Percentiles rank a stretch among this genome's conserved stretches.
Evolutionary conservation across 225 moss, liverwort and hornwort genomes (phyloP).

Genomic region (Ulota crispa): DNA sequence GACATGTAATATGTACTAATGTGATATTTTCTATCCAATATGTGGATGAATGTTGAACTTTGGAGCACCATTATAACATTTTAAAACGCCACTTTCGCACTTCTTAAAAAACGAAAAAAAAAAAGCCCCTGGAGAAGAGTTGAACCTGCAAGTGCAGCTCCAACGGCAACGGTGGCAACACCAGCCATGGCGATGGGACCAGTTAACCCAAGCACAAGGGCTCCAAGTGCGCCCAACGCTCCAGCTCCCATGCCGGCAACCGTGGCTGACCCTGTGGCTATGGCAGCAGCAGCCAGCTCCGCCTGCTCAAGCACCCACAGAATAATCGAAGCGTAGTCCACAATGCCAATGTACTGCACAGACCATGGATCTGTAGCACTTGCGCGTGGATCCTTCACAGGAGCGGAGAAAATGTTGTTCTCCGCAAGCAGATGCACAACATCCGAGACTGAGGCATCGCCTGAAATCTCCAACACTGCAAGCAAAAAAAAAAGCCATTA

Average conservation of each 20-base stretch:
- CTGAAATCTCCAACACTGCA: slow-evolving; percentile 69
- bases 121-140: no score
- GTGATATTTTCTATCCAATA: no score
- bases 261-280: slow-evolving; percentile 62
- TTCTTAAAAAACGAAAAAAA: no score
- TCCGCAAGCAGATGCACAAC: slow-evolving; percentile 61
- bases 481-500: neutral
- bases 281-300: slow-evolving; percentile 65
- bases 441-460: slow-evolving; percentile 61
- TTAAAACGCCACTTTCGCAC: no score
- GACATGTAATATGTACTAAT: no score
- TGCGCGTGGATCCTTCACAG: slow-evolving; percentile 53
- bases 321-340: slow-evolving; percentile 64
- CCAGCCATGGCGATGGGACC: slow-evolving; percentile 68
- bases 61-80: no score
- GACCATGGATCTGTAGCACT: slow-evolving; percentile 47
- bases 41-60: no score
- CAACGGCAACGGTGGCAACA: slow-evolving; percentile 63
- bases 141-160: slow-evolving; percentile 64
- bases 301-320: slow-evolving; percentile 76
- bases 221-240: slow-evolving; percentile 65
- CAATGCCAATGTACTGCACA: slow-evolving; percentile 59
- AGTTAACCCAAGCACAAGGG: slow-evolving; percentile 66
- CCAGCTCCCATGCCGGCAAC: slow-evolving; percentile 70
- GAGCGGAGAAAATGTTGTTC: slow-evolving; percentile 62